Conservation (phyloP, 2,329 filamentous ascomycete genomes). For the Colletotrichum sp. region DNA sequence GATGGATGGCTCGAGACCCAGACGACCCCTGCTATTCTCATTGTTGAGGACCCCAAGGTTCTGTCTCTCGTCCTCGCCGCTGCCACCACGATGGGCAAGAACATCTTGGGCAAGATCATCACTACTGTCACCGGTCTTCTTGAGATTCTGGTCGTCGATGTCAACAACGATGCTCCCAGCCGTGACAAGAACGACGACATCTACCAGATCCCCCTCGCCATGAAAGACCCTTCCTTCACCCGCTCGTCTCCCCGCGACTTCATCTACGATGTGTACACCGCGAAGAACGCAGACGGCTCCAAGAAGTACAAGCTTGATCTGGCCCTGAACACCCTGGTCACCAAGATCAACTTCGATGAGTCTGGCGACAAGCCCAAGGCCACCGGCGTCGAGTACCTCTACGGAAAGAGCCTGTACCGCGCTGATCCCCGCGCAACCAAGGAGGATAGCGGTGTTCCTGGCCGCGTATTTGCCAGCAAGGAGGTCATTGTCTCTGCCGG, state of each 20-base stretch:
- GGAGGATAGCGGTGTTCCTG: neutral
- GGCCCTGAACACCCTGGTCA: slow-evolving; percentile 38
- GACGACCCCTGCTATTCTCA: neutral
- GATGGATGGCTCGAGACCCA: slow-evolving; percentile 50
- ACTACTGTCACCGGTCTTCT: neutral
- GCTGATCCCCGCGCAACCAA: slow-evolving; percentile 41
- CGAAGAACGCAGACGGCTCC: slow-evolving; percentile 38
- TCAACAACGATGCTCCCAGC: neutral
- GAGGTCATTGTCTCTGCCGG: slow-evolving; percentile 57
- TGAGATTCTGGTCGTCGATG: neutral
- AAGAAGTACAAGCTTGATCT: slow-evolving; percentile 40
- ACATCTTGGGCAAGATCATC: neutral
- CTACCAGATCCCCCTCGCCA: slow-evolving; percentile 48
- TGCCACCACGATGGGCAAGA: slow-evolving; percentile 2
- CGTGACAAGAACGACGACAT: neutral
- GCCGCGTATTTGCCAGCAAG: slow-evolving; percentile 30
- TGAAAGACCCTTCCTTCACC: slow-evolving; percentile 43
- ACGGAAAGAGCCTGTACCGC: slow-evolving; percentile 44
- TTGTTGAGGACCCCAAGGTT: neutral
- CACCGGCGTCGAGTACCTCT: slow-evolving; percentile 44
- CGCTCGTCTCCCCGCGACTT: slow-evolving; percentile 51
- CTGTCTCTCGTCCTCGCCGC: slow-evolving; percentile 7
- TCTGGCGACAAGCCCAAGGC: slow-evolving; percentile 33
- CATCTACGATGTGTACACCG: slow-evolving; percentile 36
- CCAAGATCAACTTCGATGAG: slow-evolving; percentile 40